Evolutionary conservation across 116 monocot species (phyloP).

Genomic region (Phalaenopsis hybrid): DNA sequence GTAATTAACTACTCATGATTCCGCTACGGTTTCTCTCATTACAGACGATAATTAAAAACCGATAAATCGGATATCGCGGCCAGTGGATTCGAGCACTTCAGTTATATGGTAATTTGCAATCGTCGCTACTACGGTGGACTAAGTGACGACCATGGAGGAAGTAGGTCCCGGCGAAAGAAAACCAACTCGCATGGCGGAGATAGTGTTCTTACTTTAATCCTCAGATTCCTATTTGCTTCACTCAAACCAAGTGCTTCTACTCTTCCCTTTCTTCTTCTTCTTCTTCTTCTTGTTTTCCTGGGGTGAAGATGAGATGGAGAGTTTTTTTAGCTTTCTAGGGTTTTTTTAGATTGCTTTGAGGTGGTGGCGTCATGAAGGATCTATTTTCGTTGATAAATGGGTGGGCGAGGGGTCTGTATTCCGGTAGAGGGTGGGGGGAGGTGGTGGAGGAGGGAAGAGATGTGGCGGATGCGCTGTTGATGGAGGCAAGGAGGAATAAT

Average conservation of each 20-base stretch:
- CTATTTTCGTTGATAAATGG: constrained; percentile 25
- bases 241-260: no score
- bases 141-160: not conserved
- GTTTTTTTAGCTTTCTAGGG: not conserved
- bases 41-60: not conserved
- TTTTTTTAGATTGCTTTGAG: not conserved
- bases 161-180: not conserved
- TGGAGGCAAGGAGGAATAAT: constrained; percentile 38
- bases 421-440: constrained; percentile 4
- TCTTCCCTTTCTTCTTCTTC: no score
- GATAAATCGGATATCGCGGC: not conserved
- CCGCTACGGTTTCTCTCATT: not conserved
- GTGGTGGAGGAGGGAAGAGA: constrained; percentile 23
- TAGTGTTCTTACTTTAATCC: not conserved
- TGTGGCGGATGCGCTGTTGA: constrained; percentile 31
- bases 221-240: not conserved
- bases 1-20: not conserved
- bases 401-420: constrained; percentile 25
- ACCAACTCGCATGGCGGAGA: not conserved
- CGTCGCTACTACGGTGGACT: not conserved
- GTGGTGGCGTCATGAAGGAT: constrained; percentile 20
- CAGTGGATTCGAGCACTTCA: not conserved
- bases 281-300: not conserved
- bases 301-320: not conserved
- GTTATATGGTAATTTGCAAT: not conserved